Evolutionary conservation across 192 early-diverging fungal genomes (phyloP), one percentile per base, ranked within the genome.

Genomic region (Coemansia sp.): DNA sequence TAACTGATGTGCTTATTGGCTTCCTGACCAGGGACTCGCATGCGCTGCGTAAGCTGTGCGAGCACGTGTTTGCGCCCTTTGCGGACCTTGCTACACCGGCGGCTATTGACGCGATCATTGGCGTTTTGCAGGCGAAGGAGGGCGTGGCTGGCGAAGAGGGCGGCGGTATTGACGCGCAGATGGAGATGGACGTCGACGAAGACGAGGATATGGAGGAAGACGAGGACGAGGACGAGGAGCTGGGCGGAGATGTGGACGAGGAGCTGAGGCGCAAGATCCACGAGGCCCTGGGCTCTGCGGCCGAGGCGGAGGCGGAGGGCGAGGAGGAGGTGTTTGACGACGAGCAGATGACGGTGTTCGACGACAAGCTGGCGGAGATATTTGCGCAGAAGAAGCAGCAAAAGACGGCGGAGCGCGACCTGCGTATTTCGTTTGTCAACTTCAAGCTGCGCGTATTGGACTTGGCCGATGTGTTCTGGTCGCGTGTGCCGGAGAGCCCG

Each of bases 311-410:
- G 55, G 17, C 1, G 29, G 55, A 58, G 38, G 83, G 78, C 14
- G 84, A 79, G 17, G 88, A 89, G 32, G 88, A 89, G 45, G 88
- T 84, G 23, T 80, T 90, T 62, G 89, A 89, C 62, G 94, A 95
- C 67, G 93, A 95, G 62, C 86, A 92, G 71, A 95, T 95, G 94
- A 88, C 85, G 67, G 88, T 85, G 23, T 97, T 94, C 82, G 96
- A 98, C 77, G 89, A 89, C 48, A 97, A 98, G 76, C 81, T 98
- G 51, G 90, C 90, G 9, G 96, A 96, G 72, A 94, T 98, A 61
- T 98, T 98, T 78, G 84, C 82, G 41, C 88, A 95, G 65, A 87
- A 89, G 75, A 93, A 94, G 85, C 78, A 89, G 62, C 80, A 88
- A 46, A 95, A 94, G 85, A 72, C 68, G 8, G 90, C 89, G n/a